These are phyloP conservation scores for Dothistroma septosporum DNA, from an alignment of 2,329 filamentous ascomycete genomes.

Conservation along the genomic window DNA sequence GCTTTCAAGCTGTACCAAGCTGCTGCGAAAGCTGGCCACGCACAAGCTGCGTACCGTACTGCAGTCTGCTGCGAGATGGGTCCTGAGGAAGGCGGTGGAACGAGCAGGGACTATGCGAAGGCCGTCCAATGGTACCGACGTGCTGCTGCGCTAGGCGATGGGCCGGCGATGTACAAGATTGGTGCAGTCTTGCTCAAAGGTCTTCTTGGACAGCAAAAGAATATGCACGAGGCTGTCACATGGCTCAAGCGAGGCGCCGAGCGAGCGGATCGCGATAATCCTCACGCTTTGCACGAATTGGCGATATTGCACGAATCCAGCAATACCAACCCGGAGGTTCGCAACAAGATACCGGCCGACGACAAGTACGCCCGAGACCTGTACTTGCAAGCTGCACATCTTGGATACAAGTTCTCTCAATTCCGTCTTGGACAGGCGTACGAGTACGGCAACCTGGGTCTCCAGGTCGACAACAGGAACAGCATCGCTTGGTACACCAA, in stretches of 20 bases:
- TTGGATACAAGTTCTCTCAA: slow-evolving; percentile 94
- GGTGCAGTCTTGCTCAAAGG: slow-evolving; percentile 95
- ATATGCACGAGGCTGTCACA: slow-evolving; percentile 77
- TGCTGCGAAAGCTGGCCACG: slow-evolving; percentile 82
- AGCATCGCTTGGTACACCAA: slow-evolving; percentile 93
- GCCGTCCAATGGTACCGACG: slow-evolving; percentile 98
- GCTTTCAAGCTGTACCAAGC: slow-evolving; percentile 92
- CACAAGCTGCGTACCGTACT: slow-evolving; percentile 84
- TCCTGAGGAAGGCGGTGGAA: slow-evolving; percentile 88
- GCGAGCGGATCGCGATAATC: slow-evolving; percentile 80
- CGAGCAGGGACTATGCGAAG: slow-evolving; percentile 83
- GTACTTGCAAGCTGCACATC: slow-evolving; percentile 77
- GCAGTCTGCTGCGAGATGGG: slow-evolving; percentile 97
- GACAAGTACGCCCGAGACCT: slow-evolving; percentile 75
- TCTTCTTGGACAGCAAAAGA: slow-evolving; percentile 78
- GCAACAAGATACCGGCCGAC: slow-evolving; percentile 74
- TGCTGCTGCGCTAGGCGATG: slow-evolving; percentile 82
- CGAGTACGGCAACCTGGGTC: slow-evolving; percentile 83
- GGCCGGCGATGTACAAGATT: slow-evolving; percentile 96
- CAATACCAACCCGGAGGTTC: slow-evolving; percentile 48
- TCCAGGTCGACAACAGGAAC: slow-evolving; percentile 73
- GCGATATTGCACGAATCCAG: slow-evolving; percentile 61
- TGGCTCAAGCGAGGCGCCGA: slow-evolving; percentile 95
- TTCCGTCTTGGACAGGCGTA: slow-evolving; percentile 82
- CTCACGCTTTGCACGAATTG: slow-evolving; percentile 90